Conservation (phyloP, 1,139 yeast species). For the Pichia sp. region DNA sequence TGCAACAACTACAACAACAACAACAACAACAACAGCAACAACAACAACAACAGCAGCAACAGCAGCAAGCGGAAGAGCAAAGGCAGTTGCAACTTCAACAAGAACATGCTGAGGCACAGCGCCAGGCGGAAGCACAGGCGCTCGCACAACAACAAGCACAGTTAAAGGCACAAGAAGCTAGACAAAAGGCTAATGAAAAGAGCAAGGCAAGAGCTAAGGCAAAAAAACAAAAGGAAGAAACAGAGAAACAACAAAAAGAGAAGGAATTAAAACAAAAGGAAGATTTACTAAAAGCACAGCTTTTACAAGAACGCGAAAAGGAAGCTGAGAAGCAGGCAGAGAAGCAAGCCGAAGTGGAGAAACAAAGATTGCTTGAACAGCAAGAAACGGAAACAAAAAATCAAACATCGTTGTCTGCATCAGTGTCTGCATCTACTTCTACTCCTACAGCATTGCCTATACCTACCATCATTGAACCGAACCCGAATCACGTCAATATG, state of each 20-base stretch:
- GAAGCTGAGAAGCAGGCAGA: no score
- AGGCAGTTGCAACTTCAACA: neutral
- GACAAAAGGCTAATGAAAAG: neutral
- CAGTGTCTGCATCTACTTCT: no score
- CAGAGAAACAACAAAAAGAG: neutral
- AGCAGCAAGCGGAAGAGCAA: neutral
- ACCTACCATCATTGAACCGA: no score
- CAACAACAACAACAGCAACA: conserved; percentile 1
- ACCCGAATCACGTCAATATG: no score
- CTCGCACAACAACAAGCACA: neutral
- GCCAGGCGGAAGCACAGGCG: conserved; percentile 3
- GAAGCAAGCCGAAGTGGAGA: no score
- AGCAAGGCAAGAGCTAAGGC: neutral
- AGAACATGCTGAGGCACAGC: conserved; percentile 5
- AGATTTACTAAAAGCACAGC: no score
- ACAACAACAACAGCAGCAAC: conserved; percentile 4
- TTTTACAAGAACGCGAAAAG: no score
- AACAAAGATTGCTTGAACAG: no score
- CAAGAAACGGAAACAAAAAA: no score
- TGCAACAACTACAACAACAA: conserved; percentile 2
- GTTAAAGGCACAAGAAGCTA: conserved; percentile 1
- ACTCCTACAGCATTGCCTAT: no score
- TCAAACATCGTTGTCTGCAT: no score
- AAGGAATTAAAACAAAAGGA: no score
- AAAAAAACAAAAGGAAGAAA: neutral